Evolutionary conservation across 495 filamentous ascomycete genomes (phyloP).

Genomic region (Penicillium tannophilum): DNA sequence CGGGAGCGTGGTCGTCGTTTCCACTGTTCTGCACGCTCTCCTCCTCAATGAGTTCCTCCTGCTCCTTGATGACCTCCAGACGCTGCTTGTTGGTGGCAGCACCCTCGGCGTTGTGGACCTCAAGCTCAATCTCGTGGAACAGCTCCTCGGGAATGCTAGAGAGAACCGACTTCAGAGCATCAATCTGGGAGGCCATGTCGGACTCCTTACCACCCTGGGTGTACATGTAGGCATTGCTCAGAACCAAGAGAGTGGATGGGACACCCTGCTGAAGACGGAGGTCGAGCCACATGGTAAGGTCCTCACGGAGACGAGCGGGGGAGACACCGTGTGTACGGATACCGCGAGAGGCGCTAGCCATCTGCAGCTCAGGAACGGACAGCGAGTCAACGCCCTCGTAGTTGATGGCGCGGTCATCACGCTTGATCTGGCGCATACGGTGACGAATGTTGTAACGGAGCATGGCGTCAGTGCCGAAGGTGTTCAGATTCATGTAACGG

Average conservation of each 20-base stretch:
- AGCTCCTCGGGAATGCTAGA: constrained; percentile 96
- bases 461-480: constrained; percentile 94
- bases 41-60: constrained; percentile 97
- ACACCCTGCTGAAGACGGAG: constrained; percentile 90
- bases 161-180: constrained; percentile 87
- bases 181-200: constrained; percentile 87
- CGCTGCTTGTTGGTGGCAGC: constrained; percentile 98
- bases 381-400: constrained; percentile 94
- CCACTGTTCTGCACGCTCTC: constrained; percentile 88
- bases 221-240: constrained; percentile 98
- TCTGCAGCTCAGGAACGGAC: constrained; percentile 90
- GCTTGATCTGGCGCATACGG: constrained; percentile 98
- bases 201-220: constrained; percentile 78
- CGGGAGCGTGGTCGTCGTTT: constrained; percentile 58
- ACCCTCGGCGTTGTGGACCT: constrained; percentile 95
- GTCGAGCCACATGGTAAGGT: constrained; percentile 93
- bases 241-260: constrained; percentile 89
- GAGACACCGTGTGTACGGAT: constrained; percentile 90
- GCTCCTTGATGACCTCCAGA: constrained; percentile 98
- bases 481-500: constrained; percentile 96
- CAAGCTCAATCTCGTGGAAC: constrained; percentile 99
- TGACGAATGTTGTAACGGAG: constrained; percentile 97
- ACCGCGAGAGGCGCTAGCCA: constrained; percentile 85
- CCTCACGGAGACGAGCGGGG: constrained; percentile 83
- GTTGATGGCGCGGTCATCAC: constrained; percentile 91